These are phyloP conservation scores for Flaveria trinervia DNA, from an alignment of 129 eudicot species.

Conservation along the genomic window DNA sequence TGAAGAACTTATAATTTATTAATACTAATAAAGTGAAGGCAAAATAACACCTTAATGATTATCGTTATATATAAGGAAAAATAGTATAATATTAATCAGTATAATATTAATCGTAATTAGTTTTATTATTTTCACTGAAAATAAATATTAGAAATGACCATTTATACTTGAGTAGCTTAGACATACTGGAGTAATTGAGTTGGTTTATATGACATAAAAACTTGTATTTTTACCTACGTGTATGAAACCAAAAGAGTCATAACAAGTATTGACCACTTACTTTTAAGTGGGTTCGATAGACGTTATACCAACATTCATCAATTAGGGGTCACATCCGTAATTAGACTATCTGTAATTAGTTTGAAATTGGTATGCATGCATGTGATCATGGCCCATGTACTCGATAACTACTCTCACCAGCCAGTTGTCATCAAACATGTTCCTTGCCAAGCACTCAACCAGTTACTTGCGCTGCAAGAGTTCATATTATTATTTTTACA, in stretches of 20 bases:
- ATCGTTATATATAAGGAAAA: no score
- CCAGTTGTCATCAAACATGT: constrained; percentile 27
- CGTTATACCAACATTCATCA: background rate
- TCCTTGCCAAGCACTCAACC: constrained; percentile 13
- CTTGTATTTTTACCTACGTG: background rate
- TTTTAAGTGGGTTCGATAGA: background rate
- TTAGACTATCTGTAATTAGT: background rate
- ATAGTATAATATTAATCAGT: no score
- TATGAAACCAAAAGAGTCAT: background rate
- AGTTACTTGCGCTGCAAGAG: constrained; percentile 11
- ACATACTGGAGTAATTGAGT: background rate
- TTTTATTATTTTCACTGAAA: background rate
- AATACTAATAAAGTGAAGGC: no score
- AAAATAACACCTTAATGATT: no score
- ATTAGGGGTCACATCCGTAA: background rate
- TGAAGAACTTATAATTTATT: no score
- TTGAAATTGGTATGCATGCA: background rate
- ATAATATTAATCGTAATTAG: background rate
- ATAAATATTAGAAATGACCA: background rate
- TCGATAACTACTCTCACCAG: constrained; percentile 2
- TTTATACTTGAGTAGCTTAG: background rate
- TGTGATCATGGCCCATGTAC: background rate
- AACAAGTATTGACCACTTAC: background rate
- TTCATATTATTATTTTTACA: background rate
- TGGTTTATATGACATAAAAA: no score